Percentiles rank a stretch among this genome's conserved stretches.
phyloP scores from a whole-genome alignment of 2,329 filamentous ascomycete genomes.

The Verticillium isaacii region DNA sequence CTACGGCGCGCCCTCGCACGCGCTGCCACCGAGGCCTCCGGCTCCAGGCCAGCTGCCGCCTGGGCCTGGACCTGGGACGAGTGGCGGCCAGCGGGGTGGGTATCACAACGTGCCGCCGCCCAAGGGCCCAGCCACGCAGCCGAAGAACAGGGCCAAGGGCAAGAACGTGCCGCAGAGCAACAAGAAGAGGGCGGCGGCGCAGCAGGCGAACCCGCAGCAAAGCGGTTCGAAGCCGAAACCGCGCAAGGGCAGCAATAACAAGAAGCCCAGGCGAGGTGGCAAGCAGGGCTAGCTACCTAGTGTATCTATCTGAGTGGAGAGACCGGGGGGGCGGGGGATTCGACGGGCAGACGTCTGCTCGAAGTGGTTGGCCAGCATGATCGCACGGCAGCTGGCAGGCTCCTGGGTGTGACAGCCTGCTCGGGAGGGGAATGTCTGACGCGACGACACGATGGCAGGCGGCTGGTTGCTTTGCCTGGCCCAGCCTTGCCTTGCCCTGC shows the following conservation, averaged over 20 bases:
- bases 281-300: constrained; percentile 4
- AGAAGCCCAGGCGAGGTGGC: constrained; percentile 11
- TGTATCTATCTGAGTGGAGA: not conserved
- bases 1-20: constrained; percentile 7
- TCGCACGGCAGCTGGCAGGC: not conserved
- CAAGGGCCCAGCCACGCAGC: constrained; percentile 7
- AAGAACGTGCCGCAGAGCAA: constrained; percentile 7
- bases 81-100: constrained; percentile 5
- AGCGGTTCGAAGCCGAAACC: constrained; percentile 4
- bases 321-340: not conserved
- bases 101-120: constrained; percentile 9
- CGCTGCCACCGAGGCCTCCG: not conserved
- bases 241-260: constrained; percentile 4
- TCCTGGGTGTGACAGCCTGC: not conserved
- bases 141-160: constrained; percentile 6
- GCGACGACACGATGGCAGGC: not conserved
- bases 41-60: not conserved
- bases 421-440: not conserved
- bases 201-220: constrained; percentile 4
- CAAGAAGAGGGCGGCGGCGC: constrained; percentile 1
- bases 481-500: too few species aligned
- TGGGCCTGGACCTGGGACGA: not conserved
- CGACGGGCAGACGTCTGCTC: not conserved
- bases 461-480: not conserved
- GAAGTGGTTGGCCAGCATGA: not conserved